Base-by-base conservation (phyloP, 345 rosid species). In the Aquilaria yunnanensis region DNA sequence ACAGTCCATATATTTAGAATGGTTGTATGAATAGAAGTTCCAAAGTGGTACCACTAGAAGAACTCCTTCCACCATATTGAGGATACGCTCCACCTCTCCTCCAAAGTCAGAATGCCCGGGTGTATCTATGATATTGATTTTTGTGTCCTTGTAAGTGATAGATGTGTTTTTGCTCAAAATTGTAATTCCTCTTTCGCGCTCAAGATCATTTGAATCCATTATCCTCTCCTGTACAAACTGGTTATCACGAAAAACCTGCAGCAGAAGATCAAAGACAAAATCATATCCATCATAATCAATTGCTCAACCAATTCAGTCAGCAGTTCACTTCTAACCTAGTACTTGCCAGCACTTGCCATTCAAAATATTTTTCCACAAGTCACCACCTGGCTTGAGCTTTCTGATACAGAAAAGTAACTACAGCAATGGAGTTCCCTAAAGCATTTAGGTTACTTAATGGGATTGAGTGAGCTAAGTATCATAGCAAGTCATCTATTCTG, bases 21-120 rank as follows among this genome's bases (percentile, higher is more conserved):
- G 14, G 12, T 14, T 57, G 45, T 45, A 54, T 53, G 55, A 56
- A 67, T 10, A 57, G 54, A 74, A 60, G 61, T 49, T 57, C 61
- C 10, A 73, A 63, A 73, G 67, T 10, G 46, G 64, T 37, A 93
- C 98, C 97, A 93, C 98, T 61, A 93, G 89, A 72, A 93, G 96
- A 70, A 93, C 90, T 30, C 98, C 98, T 74, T 93, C 98, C 47
- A 93, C 98, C 98, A 93, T 93, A 82, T 93, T 90, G 75, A 93
- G 86, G 67, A 93, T 87, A 52, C 98, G 96, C 66, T 93, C 98
- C 71, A 93, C 98, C 86, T 93, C 98, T 74, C 98, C 98, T 46
- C 98, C 98, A 75, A 93, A 93, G 77, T 93, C 98, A 47, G 98
- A 93, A 69, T 93, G 98, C 32, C 98, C 98, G 6, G 98, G 98